These are phyloP conservation scores for Tardiomyces blankii DNA, from an alignment of 1,139 yeast genomes.

Conservation along the genomic window DNA sequence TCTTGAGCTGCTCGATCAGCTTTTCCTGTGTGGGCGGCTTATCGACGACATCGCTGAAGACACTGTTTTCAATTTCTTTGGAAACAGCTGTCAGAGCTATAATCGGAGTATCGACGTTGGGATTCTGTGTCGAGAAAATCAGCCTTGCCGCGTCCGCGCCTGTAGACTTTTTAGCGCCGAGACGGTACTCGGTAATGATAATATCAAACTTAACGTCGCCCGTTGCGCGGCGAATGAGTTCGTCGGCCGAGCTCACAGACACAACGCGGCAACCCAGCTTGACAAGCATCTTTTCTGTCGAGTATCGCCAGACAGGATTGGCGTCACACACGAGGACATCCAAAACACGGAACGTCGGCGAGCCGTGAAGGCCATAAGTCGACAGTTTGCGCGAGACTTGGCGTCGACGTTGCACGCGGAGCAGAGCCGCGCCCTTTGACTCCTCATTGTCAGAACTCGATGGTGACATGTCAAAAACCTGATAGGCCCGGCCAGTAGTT, in stretches of 20 bases:
- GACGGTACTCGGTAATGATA: slow-evolving; percentile 63
- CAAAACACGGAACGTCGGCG: slow-evolving; percentile 21
- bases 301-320: slow-evolving; percentile 68
- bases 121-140: slow-evolving; percentile 64
- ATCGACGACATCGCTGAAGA: slow-evolving; percentile 65
- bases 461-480: slow-evolving; percentile 42
- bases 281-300: slow-evolving; percentile 54
- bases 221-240: slow-evolving; percentile 68
- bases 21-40: slow-evolving; percentile 53
- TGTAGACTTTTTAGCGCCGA: slow-evolving; percentile 42
- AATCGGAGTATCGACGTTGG: slow-evolving; percentile 67
- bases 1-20: slow-evolving; percentile 24
- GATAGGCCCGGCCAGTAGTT: slow-evolving; percentile 16
- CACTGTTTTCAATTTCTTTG: slow-evolving; percentile 35
- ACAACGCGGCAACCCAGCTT: slow-evolving; percentile 74
- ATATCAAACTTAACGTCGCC: slow-evolving; percentile 78
- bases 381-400: slow-evolving; percentile 35
- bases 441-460: slow-evolving; percentile 67
- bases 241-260: slow-evolving; percentile 71
- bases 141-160: slow-evolving; percentile 71
- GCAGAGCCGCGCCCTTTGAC: slow-evolving; percentile 35
- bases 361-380: slow-evolving; percentile 9
- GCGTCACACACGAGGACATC: slow-evolving; percentile 82
- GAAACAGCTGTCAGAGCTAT: slow-evolving; percentile 67
- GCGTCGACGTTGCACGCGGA: slow-evolving; percentile 48